phyloP scores from a whole-genome alignment of 768 basidiomycete species.

The Leccinum uliginosum region DNA sequence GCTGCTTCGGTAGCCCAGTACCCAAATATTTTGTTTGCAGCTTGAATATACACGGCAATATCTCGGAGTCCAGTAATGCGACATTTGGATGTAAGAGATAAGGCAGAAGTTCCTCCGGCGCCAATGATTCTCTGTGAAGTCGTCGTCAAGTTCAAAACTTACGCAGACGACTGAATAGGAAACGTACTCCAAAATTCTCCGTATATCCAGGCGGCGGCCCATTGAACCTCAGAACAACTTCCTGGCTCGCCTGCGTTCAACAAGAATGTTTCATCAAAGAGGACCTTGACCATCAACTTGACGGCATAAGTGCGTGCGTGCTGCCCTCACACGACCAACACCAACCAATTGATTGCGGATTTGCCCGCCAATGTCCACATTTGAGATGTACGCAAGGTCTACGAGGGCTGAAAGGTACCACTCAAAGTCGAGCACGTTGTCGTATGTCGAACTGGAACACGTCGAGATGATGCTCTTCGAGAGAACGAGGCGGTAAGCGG shows the following conservation, averaged over 20 bases:
- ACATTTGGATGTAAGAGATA: conserved; percentile 63
- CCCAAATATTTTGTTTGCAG: conserved; percentile 83
- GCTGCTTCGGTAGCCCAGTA: conserved; percentile 77
- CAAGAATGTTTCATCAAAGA: conserved; percentile 75
- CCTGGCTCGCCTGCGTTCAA: conserved; percentile 62
- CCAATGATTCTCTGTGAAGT: conserved; percentile 61
- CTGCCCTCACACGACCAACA: conserved; percentile 71
- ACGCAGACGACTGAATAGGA: not conserved
- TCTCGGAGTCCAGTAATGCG: conserved; percentile 55
- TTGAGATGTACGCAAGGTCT: conserved; percentile 84
- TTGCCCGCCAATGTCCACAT: conserved; percentile 69
- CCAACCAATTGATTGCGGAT: conserved; percentile 86
- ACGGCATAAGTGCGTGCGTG: conserved; percentile 78
- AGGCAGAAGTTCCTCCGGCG: conserved; percentile 69
- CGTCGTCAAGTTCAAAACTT: conserved; percentile 4
- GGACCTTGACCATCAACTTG: conserved; percentile 73
- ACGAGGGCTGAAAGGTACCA: conserved; percentile 97
- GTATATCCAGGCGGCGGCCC: conserved; percentile 96
- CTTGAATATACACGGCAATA: conserved; percentile 79
- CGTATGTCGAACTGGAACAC: conserved; percentile 78
- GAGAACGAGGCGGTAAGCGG: conserved; percentile 82
- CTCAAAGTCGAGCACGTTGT: conserved; percentile 88
- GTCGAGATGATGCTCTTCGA: conserved; percentile 83
- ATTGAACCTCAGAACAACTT: conserved; percentile 80
- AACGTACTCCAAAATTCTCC: conserved; percentile 89